Evolutionary conservation across 2,329 filamentous ascomycete species (phyloP).

Genomic region (Shiraia sp.): DNA sequence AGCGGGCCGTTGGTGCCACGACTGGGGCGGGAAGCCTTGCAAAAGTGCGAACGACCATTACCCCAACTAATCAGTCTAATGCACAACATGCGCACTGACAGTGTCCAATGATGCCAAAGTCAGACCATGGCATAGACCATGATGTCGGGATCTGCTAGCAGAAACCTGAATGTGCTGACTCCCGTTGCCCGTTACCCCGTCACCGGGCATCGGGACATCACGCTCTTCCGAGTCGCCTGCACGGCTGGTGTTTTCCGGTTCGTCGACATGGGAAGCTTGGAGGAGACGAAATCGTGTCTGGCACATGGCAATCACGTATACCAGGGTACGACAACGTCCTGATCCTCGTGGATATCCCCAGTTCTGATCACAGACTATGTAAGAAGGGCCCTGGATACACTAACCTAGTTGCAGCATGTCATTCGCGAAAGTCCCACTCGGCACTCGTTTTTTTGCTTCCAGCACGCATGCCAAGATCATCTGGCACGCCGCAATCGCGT

Average conservation of each 20-base stretch:
- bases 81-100: constrained; percentile 8
- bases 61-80: constrained; percentile 10
- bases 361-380: constrained; percentile 4
- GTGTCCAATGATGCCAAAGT: constrained; percentile 8
- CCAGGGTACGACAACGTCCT: too few species aligned
- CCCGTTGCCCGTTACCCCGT: constrained; percentile 7
- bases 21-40: constrained; percentile 27
- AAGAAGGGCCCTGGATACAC: constrained; percentile 12
- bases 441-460: constrained; percentile 1
- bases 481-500: constrained; percentile 5
- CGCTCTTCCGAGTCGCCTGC: constrained; percentile 4
- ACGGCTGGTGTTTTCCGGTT: constrained; percentile 9
- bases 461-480: constrained; percentile 15
- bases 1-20: constrained; percentile 28
- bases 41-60: constrained; percentile 9
- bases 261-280: constrained; percentile 8
- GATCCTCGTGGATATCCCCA: constrained; percentile 8
- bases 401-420: constrained; percentile 6
- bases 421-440: not conserved
- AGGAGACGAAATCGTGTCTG: too few species aligned
- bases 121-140: constrained; percentile 13
- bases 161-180: too few species aligned
- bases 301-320: too few species aligned
- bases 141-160: constrained; percentile 9
- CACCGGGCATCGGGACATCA: constrained; percentile 15